Conservation (phyloP, 2,329 filamentous ascomycete genomes). For the Sarocladium brachiariae region DNA sequence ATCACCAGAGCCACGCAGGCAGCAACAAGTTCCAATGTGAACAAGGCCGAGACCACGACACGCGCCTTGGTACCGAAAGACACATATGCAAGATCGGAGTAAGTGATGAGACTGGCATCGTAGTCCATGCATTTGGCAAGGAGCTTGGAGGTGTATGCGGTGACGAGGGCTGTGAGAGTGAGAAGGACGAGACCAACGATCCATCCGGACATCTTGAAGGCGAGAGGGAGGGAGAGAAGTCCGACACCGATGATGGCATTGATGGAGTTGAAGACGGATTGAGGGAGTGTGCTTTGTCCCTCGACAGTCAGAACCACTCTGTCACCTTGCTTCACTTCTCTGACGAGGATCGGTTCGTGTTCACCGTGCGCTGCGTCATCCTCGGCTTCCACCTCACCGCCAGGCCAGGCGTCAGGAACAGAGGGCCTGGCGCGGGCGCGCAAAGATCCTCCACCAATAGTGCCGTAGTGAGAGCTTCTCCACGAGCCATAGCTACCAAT, state of each 20-base stretch:
- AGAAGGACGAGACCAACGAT: conserved; percentile 72
- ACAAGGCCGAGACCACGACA: conserved; percentile 75
- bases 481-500: conserved; percentile 63
- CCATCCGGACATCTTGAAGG: conserved; percentile 84
- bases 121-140: conserved; percentile 84
- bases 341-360: conserved; percentile 72
- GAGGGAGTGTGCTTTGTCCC: conserved; percentile 89
- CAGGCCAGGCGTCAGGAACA: conserved; percentile 32
- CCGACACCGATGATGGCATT: conserved; percentile 90
- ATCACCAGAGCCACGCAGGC: conserved; percentile 86
- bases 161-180: conserved; percentile 65
- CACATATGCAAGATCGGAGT: conserved; percentile 87
- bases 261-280: conserved; percentile 94
- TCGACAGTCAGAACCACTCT: conserved; percentile 78
- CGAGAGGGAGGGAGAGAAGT: conserved; percentile 80
- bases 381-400: conserved; percentile 17
- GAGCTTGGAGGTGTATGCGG: conserved; percentile 78
- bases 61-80: conserved; percentile 81
- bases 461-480: conserved; percentile 44
- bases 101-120: conserved; percentile 80
- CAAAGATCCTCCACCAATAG: conserved; percentile 31
- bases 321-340: conserved; percentile 82
- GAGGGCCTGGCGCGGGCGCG: conserved; percentile 32
- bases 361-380: conserved; percentile 44
- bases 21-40: conserved; percentile 79